Percentiles rank a stretch among this genome's conserved stretches.
Conservation (phyloP, 495 filamentous ascomycete species). For the Talaromyces borbonicus region DNA sequence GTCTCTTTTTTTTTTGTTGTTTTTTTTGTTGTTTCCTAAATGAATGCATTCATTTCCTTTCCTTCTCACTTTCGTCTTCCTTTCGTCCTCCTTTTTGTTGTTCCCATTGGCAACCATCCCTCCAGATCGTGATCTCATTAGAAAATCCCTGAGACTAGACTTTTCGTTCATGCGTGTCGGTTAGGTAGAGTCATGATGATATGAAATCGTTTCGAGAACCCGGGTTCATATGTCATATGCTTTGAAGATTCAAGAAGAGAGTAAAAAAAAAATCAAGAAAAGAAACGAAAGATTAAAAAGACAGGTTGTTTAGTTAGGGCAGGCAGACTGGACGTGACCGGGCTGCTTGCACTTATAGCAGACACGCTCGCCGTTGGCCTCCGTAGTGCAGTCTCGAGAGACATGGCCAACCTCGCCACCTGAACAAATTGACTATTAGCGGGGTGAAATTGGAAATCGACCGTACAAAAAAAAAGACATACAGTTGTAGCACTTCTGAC, state of each 20-base stretch:
- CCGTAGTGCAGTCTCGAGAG: conserved; percentile 88
- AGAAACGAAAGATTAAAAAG: no score
- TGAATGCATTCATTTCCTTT: no score
- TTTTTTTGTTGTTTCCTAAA: no score
- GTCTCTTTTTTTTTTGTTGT: no score
- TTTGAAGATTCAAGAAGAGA: not conserved
- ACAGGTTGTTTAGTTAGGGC: conserved; percentile 53
- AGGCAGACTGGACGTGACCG: conserved; percentile 88
- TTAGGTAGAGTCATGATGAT: conserved; percentile 4
- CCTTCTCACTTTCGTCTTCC: no score
- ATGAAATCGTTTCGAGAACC: conserved; percentile 1
- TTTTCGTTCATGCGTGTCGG: not conserved
- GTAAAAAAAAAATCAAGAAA: conserved; percentile 4
- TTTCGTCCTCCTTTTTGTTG: no score
- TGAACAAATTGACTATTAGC: conserved; percentile 13
- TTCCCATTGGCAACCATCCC: not conserved
- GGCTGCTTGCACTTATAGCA: conserved; percentile 99
- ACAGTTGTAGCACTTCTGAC: conserved; percentile 99
- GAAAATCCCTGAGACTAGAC: not conserved
- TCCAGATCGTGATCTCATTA: not conserved
- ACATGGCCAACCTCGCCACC: conserved; percentile 88
- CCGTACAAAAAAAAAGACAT: conserved; percentile 14
- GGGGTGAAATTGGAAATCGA: not conserved
- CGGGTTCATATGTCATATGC: not conserved
- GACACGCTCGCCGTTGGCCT: conserved; percentile 79